Percentiles rank a stretch among this genome's conserved stretches.
phyloP scores from a whole-genome alignment of 2,329 filamentous ascomycete genomes.

The Furcasterigmium sp. region DNA sequence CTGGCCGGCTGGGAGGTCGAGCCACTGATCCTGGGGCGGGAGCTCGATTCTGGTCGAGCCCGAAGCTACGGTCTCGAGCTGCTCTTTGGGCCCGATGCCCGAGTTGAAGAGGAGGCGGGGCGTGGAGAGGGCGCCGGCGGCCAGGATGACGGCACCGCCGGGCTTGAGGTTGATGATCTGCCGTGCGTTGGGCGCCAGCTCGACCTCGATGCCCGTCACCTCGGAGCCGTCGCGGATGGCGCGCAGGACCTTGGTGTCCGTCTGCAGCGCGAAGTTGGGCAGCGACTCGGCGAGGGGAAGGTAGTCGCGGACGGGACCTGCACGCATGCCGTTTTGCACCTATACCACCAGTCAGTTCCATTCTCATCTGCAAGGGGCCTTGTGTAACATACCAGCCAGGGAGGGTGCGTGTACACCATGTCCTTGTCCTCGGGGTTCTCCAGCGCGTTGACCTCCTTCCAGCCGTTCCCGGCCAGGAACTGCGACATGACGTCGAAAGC shows the following conservation, averaged over 20 bases:
- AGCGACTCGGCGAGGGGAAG: slow-evolving; percentile 25
- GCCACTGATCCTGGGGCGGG: slow-evolving; percentile 17
- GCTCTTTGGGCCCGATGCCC: slow-evolving; percentile 44
- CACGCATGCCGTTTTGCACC: slow-evolving; percentile 12
- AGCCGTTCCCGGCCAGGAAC: slow-evolving; percentile 12
- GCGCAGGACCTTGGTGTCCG: slow-evolving; percentile 13
- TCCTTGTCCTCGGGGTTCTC: slow-evolving; percentile 12
- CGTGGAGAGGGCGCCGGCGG: slow-evolving; percentile 45
- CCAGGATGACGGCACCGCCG: slow-evolving; percentile 23
- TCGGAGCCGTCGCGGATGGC: slow-evolving; percentile 19
- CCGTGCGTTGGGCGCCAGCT: slow-evolving; percentile 6
- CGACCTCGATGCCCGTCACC: slow-evolving; percentile 24
- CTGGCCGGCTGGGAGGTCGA: slow-evolving; percentile 35
- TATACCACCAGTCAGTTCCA: not conserved
- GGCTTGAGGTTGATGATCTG: slow-evolving; percentile 12
- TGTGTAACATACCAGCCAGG: slow-evolving; percentile 7
- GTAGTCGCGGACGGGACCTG: slow-evolving; percentile 25
- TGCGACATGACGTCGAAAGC: slow-evolving; percentile 10
- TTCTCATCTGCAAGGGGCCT: not conserved
- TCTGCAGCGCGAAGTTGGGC: slow-evolving; percentile 29
- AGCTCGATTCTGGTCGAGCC: slow-evolving; percentile 22
- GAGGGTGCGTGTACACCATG: slow-evolving; percentile 11
- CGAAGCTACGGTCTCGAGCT: slow-evolving; percentile 44
- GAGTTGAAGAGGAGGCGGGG: slow-evolving; percentile 53
- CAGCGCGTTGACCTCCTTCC: slow-evolving; percentile 10